Evolutionary conservation across 805 yeast genomes (phyloP).

Genomic region (Saitoella complicata): DNA sequence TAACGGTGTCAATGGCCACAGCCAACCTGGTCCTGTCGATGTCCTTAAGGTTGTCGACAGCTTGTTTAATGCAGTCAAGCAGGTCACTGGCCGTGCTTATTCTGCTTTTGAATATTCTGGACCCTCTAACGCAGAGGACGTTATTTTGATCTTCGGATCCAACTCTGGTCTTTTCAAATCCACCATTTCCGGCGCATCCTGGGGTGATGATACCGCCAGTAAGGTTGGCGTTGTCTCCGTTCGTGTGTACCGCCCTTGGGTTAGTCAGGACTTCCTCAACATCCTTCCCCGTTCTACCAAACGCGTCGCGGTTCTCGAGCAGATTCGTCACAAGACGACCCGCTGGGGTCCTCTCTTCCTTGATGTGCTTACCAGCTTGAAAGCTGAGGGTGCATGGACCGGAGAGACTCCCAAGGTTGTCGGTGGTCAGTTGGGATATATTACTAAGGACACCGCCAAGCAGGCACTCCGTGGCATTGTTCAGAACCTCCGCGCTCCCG

Average conservation of each 20-base stretch:
- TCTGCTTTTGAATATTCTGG: conserved; percentile 30
- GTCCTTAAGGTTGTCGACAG: conserved; percentile 5
- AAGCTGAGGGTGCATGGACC: conserved; percentile 21
- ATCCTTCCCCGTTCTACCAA: conserved; percentile 39
- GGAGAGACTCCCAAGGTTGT: conserved; percentile 27
- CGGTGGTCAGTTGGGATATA: conserved; percentile 35
- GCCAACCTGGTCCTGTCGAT: conserved; percentile 2
- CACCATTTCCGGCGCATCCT: conserved; percentile 21
- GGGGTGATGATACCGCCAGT: conserved; percentile 19
- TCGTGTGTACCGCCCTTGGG: conserved; percentile 61
- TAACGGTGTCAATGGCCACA: no score
- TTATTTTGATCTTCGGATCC: conserved; percentile 50
- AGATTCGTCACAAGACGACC: conserved; percentile 30
- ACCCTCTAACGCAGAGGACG: conserved; percentile 28
- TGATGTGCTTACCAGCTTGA: conserved; percentile 45
- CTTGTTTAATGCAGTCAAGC: conserved; percentile 19
- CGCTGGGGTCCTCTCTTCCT: conserved; percentile 57
- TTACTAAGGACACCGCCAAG: conserved; percentile 26
- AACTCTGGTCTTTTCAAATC: conserved; percentile 29
- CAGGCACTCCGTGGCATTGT: conserved; percentile 32
- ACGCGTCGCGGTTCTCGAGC: conserved; percentile 50
- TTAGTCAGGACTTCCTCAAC: conserved; percentile 32
- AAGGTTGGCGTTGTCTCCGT: conserved; percentile 37
- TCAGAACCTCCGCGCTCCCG: conserved; percentile 33
- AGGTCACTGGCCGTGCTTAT: conserved; percentile 23